Base-by-base conservation (phyloP, 2,329 filamentous ascomycete species). In the Stachybotrys chartarum region DNA sequence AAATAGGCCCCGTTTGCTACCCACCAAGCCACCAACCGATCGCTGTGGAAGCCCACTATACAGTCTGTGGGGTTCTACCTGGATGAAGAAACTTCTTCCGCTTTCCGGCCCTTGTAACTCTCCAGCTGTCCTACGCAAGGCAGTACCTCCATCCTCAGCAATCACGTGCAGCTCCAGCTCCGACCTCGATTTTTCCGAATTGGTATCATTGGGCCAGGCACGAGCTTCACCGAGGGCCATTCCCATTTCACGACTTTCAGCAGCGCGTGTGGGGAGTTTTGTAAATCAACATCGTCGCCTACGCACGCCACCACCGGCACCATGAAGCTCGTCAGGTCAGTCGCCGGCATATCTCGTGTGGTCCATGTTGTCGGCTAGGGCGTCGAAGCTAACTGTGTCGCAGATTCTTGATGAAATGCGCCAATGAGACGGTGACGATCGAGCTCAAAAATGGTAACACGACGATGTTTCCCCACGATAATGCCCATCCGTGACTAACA, bases 321-420 rank as follows among this genome's bases (percentile, higher is more conserved):
- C 60, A 96, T 96, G 91, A 96, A 96, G 88, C 90, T 96, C 79
- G 91, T 96, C 75, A 89, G 91, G 91, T 96, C 84, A 78, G 87
- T 54, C 51, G 32, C 50, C 35, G 30, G 16, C 50, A 31, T 53
- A 10, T 42, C 4, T 24, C 24, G 4, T 24, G 24, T 24, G 24
- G 24, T 24, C 24, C 24, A 24, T 24, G 24, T 24, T 24, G 2
- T 42, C 35, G 8, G 35, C 35, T 42, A 24, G 35, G 35, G 35
- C 35, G 8, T 14, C 10, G 53, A 49, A 54, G 59, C 66, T 69
- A 61, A 69, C 63, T 53, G 14, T 42, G 35, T 14, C 59, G 57
- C 73, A 97, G 94, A 73, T 99, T 99, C 75, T 81, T 99, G 66
- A 97, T 97, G 93, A 99, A 99, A 81, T 97, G 93, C 75, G 86